phyloP scores from a whole-genome alignment of 2,329 filamentous ascomycete genomes.

The Stemphylium vesicarium region DNA sequence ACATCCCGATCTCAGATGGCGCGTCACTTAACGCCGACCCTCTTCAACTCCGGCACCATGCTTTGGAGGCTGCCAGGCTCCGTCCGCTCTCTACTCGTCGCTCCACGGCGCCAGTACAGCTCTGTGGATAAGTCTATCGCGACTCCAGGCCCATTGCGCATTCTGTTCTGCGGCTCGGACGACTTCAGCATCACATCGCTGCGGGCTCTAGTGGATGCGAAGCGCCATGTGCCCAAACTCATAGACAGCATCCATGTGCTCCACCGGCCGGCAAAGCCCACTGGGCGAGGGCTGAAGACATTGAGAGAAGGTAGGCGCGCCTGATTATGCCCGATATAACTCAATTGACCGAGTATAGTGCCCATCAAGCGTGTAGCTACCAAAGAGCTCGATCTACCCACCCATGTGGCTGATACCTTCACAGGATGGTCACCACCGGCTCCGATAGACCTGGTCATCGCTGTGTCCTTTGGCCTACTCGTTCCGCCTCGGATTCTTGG shows the following conservation, averaged over 20 bases:
- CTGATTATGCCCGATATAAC: neutral
- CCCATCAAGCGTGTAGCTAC: slow-evolving; percentile 72
- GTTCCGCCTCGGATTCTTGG: slow-evolving; percentile 78
- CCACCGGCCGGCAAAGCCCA: slow-evolving; percentile 77
- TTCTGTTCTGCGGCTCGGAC: slow-evolving; percentile 95
- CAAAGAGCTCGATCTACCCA: slow-evolving; percentile 64
- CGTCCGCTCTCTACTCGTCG: slow-evolving; percentile 26
- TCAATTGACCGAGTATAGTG: slow-evolving; percentile 57
- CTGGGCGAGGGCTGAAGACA: slow-evolving; percentile 74
- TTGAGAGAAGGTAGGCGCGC: slow-evolving; percentile 66
- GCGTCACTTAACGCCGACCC: slow-evolving; percentile 10
- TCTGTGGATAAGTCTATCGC: slow-evolving; percentile 15
- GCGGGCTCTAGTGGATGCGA: slow-evolving; percentile 69
- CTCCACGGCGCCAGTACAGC: slow-evolving; percentile 13
- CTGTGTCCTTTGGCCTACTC: slow-evolving; percentile 92
- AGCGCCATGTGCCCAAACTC: slow-evolving; percentile 42
- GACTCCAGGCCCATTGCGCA: slow-evolving; percentile 66
- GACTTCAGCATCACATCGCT: slow-evolving; percentile 84
- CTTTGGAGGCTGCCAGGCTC: slow-evolving; percentile 24
- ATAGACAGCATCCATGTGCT: slow-evolving; percentile 81
- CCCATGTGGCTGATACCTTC: slow-evolving; percentile 83
- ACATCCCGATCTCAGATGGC: slow-evolving; percentile 1
- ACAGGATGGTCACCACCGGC: slow-evolving; percentile 68
- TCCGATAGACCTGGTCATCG: slow-evolving; percentile 76
- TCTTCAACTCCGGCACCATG: slow-evolving; percentile 17